Evolutionary conservation across 495 filamentous ascomycete species (phyloP), one percentile per base, ranked within the genome.

Genomic region (Lindgomyces ingoldianus): DNA sequence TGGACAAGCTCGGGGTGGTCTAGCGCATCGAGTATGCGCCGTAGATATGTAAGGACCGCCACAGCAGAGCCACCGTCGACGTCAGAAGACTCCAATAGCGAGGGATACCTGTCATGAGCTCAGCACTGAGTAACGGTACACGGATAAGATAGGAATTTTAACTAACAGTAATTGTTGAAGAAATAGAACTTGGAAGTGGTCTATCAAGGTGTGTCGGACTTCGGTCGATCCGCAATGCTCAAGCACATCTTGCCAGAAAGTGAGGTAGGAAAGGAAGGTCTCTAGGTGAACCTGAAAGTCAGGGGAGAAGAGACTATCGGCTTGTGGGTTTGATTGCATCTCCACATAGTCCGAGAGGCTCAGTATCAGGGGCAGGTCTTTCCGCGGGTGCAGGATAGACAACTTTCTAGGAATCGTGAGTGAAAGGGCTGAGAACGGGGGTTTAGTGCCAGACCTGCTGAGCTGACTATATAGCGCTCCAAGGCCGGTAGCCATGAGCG

Each of bases 201-300:
- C 95, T 42, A 99, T 78, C 22, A 99, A 78, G 0, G 91, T 96
- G 60, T 89, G 90, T 66, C 91, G 93, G 49, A 99, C 89, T 71
- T 98, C 95, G 1, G 84, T 80, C 0, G 93, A 97, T 64, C 85
- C 85, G 76, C 94, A 99, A 76, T 98, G 91, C 70, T 97, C 91
- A 49, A 99, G 81, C 16, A 96, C 91, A 74, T 99, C 94, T 71
- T 99, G 94, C 95, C 94, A 99, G 68, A 99, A 98, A 16, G 92
- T 77, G 14, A 99, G 80, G 70, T 97, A 93, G 14, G 94, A 96
- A 25, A 99, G 83, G 70, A 99, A 98, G 0, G 94, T 95, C 49
- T 91, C 88, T 76, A 98, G 84, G 67, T 96, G 87, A 6, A 83
- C 80, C 58, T 90, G 88, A 62, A 95, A 89, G 16, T 88, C 82